These are phyloP conservation scores for Sporothrix sp. DNA, from an alignment of 2,329 filamentous ascomycete species.

Conservation along the genomic window DNA sequence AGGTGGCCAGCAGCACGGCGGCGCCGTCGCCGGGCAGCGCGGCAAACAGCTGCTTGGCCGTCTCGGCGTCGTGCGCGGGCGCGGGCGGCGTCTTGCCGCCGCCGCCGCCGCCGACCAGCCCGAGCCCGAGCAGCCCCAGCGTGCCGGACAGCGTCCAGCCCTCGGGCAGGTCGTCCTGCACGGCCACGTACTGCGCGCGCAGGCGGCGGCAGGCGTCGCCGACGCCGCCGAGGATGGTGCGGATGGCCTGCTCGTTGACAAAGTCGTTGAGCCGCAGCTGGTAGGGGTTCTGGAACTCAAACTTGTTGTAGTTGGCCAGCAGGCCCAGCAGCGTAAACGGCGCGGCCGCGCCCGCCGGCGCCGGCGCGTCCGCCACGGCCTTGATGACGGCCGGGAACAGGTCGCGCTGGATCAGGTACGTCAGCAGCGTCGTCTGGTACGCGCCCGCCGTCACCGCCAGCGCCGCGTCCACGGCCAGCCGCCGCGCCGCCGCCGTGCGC, in stretches of 20 bases:
- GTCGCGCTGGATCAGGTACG: slow-evolving; percentile 90
- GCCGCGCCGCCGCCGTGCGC: slow-evolving; percentile 55
- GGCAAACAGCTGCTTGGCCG: slow-evolving; percentile 71
- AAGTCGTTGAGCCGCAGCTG: slow-evolving; percentile 87
- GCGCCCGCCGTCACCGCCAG: slow-evolving; percentile 84
- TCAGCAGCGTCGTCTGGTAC: slow-evolving; percentile 87
- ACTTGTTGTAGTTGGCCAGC: slow-evolving; percentile 97
- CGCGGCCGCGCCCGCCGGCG: slow-evolving; percentile 26
- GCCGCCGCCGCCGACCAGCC: slow-evolving; percentile 51
- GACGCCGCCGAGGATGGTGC: slow-evolving; percentile 68
- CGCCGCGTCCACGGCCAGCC: slow-evolving; percentile 71
- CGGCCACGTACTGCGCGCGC: slow-evolving; percentile 67
- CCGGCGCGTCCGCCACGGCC: slow-evolving; percentile 74
- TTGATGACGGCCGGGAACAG: slow-evolving; percentile 82
- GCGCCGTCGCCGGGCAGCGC: slow-evolving; percentile 72
- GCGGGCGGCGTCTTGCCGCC: slow-evolving; percentile 48
- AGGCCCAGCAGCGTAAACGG: slow-evolving; percentile 79
- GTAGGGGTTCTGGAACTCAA: slow-evolving; percentile 96
- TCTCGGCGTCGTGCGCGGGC: slow-evolving; percentile 61
- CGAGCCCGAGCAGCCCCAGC: slow-evolving; percentile 72
- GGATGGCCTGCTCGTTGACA: slow-evolving; percentile 81
- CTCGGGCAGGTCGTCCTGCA: slow-evolving; percentile 84
- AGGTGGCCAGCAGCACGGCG: slow-evolving; percentile 71
- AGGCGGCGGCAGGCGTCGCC: slow-evolving; percentile 60
- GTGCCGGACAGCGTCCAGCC: slow-evolving; percentile 79